These are phyloP conservation scores for Rhizopus arrhizus DNA, from an alignment of 371 early-diverging fungal genomes.

Conservation along the genomic window DNA sequence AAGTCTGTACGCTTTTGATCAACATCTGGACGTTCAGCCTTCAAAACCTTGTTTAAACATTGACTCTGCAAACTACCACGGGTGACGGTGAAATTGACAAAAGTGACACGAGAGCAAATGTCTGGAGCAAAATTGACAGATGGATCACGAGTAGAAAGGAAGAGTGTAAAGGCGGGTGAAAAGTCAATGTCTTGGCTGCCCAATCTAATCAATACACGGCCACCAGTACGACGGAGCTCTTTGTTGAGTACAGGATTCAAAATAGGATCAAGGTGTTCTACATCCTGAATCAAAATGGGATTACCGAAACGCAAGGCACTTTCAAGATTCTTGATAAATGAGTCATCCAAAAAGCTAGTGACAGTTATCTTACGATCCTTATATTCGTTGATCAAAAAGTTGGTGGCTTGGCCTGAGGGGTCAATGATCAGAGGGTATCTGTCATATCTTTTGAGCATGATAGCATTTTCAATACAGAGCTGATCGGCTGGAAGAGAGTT, in stretches of 20 bases:
- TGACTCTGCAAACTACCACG: conserved; percentile 94
- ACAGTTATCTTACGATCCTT: conserved; percentile 87
- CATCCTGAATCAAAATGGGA: conserved; percentile 96
- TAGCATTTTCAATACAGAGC: conserved; percentile 95
- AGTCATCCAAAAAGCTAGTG: conserved; percentile 96
- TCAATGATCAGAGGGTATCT: conserved; percentile 97
- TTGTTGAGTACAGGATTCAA: conserved; percentile 96
- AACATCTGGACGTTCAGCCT: conserved; percentile 94
- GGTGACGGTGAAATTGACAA: conserved; percentile 98
- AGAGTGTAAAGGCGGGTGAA: conserved; percentile 94
- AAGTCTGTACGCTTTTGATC: conserved; percentile 91
- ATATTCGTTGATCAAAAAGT: conserved; percentile 87
- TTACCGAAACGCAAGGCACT: conserved; percentile 98
- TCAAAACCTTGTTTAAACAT: conserved; percentile 93
- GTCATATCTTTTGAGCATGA: conserved; percentile 93
- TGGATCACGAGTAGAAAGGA: conserved; percentile 93
- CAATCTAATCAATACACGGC: conserved; percentile 93
- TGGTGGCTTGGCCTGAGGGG: conserved; percentile 93
- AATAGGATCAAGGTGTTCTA: conserved; percentile 96
- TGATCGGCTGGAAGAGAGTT: conserved; percentile 89
- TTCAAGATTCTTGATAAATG: conserved; percentile 97
- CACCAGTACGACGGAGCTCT: conserved; percentile 95
- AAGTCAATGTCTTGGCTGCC: conserved; percentile 98
- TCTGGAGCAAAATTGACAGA: conserved; percentile 93
- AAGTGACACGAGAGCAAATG: conserved; percentile 94